Evolutionary conservation across 1,284 basidiomycete genomes (phyloP).

Genomic region (Cryptococcus amylolentus): DNA sequence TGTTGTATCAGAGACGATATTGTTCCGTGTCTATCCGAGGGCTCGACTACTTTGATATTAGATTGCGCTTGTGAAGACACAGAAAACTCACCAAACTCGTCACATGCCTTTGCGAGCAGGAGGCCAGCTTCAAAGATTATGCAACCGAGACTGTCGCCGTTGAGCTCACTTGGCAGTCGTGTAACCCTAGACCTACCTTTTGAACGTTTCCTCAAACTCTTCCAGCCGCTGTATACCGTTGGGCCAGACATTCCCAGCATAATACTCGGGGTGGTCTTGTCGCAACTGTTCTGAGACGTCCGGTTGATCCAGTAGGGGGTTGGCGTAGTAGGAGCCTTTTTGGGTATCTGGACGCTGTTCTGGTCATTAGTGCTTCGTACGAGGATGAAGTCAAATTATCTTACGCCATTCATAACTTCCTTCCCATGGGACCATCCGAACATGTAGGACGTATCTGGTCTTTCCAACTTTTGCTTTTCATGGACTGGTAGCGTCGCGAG

Average conservation of each 20-base stretch:
- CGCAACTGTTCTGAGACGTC: conserved; percentile 58
- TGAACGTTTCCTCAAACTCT: conserved; percentile 80
- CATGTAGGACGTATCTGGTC: conserved; percentile 41
- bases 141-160: conserved; percentile 52
- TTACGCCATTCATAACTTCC: conserved; percentile 92
- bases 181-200: conserved; percentile 56
- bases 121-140: conserved; percentile 76
- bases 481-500: conserved; percentile 68
- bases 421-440: conserved; percentile 95
- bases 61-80: not conserved
- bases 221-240: conserved; percentile 57
- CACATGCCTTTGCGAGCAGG: conserved; percentile 75
- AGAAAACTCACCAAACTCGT: conserved; percentile 66
- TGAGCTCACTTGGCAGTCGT: not conserved
- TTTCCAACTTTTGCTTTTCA: conserved; percentile 63
- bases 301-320: conserved; percentile 67
- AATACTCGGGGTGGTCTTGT: conserved; percentile 62
- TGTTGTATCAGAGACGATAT: conserved; percentile 36
- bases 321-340: conserved; percentile 90
- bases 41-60: no score
- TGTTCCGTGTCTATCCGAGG: conserved; percentile 3
- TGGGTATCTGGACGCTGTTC: conserved; percentile 58
- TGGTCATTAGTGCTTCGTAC: not conserved
- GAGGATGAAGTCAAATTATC: conserved; percentile 4
- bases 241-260: conserved; percentile 60